These are phyloP conservation scores for Jatropha multifida DNA, from an alignment of 441 rosid species.

Conservation along the genomic window DNA sequence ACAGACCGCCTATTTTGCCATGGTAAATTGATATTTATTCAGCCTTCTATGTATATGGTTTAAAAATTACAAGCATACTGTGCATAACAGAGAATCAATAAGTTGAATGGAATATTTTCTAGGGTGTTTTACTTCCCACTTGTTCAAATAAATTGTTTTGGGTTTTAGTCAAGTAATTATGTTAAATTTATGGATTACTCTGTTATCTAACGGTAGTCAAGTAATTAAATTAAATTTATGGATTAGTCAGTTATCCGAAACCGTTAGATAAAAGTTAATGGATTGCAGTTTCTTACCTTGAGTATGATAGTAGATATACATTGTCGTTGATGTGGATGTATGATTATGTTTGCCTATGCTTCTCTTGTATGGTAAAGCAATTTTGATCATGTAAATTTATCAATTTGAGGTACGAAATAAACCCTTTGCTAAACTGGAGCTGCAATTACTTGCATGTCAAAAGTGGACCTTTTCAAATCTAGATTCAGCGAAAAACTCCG, in stretches of 20 bases:
- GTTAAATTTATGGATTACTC: background rate
- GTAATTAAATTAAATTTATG: background rate
- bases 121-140: too few relatives aligned
- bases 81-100: too few relatives aligned
- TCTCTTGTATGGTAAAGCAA: background rate
- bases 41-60: too few relatives aligned
- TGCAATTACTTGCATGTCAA: background rate
- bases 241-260: background rate
- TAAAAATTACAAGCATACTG: too few relatives aligned
- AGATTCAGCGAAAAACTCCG: background rate
- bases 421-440: background rate
- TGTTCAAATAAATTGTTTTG: too few relatives aligned
- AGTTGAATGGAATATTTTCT: too few relatives aligned
- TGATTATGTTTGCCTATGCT: background rate
- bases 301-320: background rate
- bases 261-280: background rate
- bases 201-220: background rate
- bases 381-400: background rate
- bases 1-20: slow-evolving; percentile 50
- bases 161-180: background rate
- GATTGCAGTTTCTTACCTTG: background rate
- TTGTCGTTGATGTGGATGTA: background rate
- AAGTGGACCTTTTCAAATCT: slow-evolving; percentile 10
- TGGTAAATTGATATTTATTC: slow-evolving; percentile 47
- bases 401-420: background rate